Conservation (phyloP, 2,329 filamentous ascomycete species). For the Diaporthe vaccinii region DNA sequence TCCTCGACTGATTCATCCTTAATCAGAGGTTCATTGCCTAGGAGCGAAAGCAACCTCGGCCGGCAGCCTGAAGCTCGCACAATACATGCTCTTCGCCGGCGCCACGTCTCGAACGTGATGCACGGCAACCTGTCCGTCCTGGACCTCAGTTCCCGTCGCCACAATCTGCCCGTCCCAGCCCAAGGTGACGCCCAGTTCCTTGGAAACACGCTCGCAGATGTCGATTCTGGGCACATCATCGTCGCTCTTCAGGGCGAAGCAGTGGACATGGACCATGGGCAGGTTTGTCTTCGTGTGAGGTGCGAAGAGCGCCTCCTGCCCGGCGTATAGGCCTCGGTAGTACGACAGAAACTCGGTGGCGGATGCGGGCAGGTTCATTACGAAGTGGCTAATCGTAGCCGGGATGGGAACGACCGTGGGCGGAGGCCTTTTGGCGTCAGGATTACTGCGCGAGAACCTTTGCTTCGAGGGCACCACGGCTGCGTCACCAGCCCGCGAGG, state of each 20-base stretch:
- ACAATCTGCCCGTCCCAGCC: conserved; percentile 47
- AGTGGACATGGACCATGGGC: conserved; percentile 93
- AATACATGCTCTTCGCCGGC: conserved; percentile 97
- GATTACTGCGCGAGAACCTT: conserved; percentile 50
- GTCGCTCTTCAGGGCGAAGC: conserved; percentile 87
- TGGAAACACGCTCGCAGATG: conserved; percentile 76
- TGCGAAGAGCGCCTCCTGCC: conserved; percentile 74
- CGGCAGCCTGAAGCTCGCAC: conserved; percentile 90
- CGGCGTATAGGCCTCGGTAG: conserved; percentile 87
- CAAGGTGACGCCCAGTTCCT: conserved; percentile 71
- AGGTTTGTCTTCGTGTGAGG: conserved; percentile 72
- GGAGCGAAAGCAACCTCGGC: conserved; percentile 82
- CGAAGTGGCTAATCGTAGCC: conserved; percentile 87
- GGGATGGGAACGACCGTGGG: conserved; percentile 70
- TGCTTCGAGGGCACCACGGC: conserved; percentile 65
- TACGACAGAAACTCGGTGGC: conserved; percentile 84
- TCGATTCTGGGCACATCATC: conserved; percentile 75
- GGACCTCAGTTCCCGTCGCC: conserved; percentile 40
- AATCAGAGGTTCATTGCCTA: conserved; percentile 43
- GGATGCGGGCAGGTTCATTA: conserved; percentile 96
- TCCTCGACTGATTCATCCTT: conserved; percentile 38
- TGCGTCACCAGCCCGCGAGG: conserved; percentile 65
- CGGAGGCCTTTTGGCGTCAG: conserved; percentile 45
- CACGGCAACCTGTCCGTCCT: conserved; percentile 68
- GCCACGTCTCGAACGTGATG: conserved; percentile 87